Evolutionary conservation across 805 yeast genomes (phyloP).

Genomic region (fission yeast (Schizosaccharomyces pombe)): DNA sequence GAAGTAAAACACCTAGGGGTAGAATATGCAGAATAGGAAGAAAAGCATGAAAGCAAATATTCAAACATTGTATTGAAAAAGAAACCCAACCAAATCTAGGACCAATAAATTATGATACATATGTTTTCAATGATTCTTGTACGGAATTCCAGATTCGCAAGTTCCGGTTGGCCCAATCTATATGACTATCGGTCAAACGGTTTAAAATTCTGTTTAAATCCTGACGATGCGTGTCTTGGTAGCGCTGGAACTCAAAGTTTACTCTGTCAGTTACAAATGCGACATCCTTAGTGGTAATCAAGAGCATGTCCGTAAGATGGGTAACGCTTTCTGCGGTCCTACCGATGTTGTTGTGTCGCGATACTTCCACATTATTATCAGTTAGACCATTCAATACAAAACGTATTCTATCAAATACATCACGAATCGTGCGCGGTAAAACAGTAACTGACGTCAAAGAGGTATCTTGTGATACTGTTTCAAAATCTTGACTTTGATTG

Average conservation of each 20-base stretch:
- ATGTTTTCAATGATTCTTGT: not conserved
- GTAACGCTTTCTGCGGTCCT: conserved; percentile 18
- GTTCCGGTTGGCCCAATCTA: conserved; percentile 11
- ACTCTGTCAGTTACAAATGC: not conserved
- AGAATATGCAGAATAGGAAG: too few relatives aligned
- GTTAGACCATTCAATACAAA: conserved; percentile 34
- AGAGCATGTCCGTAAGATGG: not conserved
- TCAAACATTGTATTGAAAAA: too few relatives aligned
- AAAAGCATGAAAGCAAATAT: too few relatives aligned
- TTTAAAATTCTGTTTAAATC: not conserved
- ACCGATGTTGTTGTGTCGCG: conserved; percentile 28
- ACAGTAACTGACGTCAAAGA: not conserved
- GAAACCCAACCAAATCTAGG: too few relatives aligned
- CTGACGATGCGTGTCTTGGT: not conserved
- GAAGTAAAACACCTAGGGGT: too few relatives aligned
- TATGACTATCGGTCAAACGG: not conserved
- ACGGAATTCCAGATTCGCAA: conserved; percentile 32
- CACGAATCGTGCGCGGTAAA: not conserved
- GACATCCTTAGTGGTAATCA: not conserved
- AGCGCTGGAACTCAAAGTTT: not conserved
- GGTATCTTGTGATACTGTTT: not conserved
- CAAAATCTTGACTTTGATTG: not conserved
- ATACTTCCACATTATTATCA: conserved; percentile 43
- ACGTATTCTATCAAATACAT: conserved; percentile 21
- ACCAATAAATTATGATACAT: too few relatives aligned